These are phyloP conservation scores for Maudiozyma bulderi DNA, from an alignment of 805 yeast species.

Conservation along the genomic window DNA sequence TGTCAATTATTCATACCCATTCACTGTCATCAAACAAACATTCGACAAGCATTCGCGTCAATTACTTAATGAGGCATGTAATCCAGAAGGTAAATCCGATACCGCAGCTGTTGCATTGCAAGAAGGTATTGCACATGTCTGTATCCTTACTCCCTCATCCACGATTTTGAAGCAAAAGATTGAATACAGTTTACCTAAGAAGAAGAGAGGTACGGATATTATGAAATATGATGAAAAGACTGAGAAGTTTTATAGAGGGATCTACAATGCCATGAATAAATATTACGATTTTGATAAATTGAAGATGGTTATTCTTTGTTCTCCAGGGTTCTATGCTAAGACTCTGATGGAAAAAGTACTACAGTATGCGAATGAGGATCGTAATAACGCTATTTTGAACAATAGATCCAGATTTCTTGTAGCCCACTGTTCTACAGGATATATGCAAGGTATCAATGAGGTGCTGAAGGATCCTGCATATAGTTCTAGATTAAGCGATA, in stretches of 20 bases:
- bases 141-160: conserved; percentile 81
- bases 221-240: conserved; percentile 70
- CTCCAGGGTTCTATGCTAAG: conserved; percentile 80
- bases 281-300: conserved; percentile 60
- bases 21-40: conserved; percentile 60
- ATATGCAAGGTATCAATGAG: conserved; percentile 83
- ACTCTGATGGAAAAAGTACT: conserved; percentile 51
- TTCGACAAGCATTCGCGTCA: conserved; percentile 72
- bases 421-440: conserved; percentile 86
- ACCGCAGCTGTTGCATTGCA: conserved; percentile 88
- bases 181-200: conserved; percentile 78
- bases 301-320: conserved; percentile 72
- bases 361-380: conserved; percentile 46
- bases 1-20: conserved; percentile 56
- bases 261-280: conserved; percentile 53
- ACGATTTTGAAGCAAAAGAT: conserved; percentile 72
- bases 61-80: conserved; percentile 57
- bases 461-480: conserved; percentile 65
- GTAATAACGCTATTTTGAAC: conserved; percentile 46
- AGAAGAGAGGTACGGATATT: conserved; percentile 76
- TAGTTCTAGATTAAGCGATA: conserved; percentile 56
- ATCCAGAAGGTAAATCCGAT: conserved; percentile 74
- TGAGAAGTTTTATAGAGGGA: conserved; percentile 55
- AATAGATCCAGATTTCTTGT: conserved; percentile 62
- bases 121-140: conserved; percentile 90